A percentile compares a stretch with the other conserved stretches of the same genome.
These are phyloP conservation scores for Rhynchosporium agropyri DNA, from an alignment of 2,329 filamentous ascomycete species.

Conservation along the genomic window DNA sequence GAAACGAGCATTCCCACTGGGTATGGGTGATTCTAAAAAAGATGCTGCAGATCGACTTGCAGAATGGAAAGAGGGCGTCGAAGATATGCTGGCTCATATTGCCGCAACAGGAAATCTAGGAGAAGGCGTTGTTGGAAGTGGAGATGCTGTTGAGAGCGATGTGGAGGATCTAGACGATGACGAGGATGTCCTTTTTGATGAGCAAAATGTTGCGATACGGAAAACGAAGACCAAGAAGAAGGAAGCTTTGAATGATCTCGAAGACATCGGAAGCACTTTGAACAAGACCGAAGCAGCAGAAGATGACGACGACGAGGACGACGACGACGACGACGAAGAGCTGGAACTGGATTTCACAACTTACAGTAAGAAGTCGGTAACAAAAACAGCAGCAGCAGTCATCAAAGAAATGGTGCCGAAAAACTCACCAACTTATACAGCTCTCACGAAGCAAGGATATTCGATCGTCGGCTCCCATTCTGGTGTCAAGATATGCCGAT, in stretches of 20 bases:
- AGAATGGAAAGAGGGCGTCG: slow-evolving; percentile 78
- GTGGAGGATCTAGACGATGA: slow-evolving; percentile 68
- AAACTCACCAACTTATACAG: slow-evolving; percentile 82
- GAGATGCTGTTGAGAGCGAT: slow-evolving; percentile 82
- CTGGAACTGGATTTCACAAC: slow-evolving; percentile 88
- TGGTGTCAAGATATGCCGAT: slow-evolving; percentile 96
- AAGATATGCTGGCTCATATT: slow-evolving; percentile 68
- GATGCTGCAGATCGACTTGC: slow-evolving; percentile 67
- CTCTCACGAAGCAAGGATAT: slow-evolving; percentile 95
- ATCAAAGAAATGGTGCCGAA: slow-evolving; percentile 94
- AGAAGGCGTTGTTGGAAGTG: slow-evolving; percentile 75
- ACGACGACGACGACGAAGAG: slow-evolving; percentile 39
- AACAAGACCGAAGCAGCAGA: slow-evolving; percentile 45
- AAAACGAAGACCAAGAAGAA: slow-evolving; percentile 48
- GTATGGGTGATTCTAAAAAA: slow-evolving; percentile 82
- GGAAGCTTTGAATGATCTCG: slow-evolving; percentile 71
- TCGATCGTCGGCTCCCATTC: slow-evolving; percentile 94
- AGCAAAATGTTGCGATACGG: slow-evolving; percentile 48
- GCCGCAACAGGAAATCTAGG: slow-evolving; percentile 61
- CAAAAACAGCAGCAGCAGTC: slow-evolving; percentile 46
- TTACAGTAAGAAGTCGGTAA: slow-evolving; percentile 55
- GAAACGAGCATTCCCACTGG: slow-evolving; percentile 86
- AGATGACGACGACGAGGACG: slow-evolving; percentile 38
- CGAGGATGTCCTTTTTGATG: slow-evolving; percentile 54
- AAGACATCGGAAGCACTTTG: slow-evolving; percentile 75